Base-by-base conservation (phyloP, 1,139 yeast species). In the Lodderomyces oxycetoniae region DNA sequence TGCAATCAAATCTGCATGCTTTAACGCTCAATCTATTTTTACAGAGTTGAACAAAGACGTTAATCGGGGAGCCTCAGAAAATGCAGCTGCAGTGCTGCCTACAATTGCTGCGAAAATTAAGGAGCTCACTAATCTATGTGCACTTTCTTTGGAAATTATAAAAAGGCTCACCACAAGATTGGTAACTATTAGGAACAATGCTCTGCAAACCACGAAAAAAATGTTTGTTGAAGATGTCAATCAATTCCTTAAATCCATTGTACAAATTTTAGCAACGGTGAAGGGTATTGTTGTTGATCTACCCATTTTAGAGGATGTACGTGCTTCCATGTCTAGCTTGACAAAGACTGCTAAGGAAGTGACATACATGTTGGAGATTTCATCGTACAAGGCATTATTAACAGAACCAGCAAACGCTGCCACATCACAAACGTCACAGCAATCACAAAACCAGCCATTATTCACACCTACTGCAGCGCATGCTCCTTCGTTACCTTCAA, bases 341-440 rank as follows among this genome's bases (percentile, higher is more conserved):
- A 88, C 96, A 0, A 79, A 87, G 43, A 83, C 89, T 4, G 86
- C 96, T 2, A 89, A 89, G 50, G 97, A 89, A 48, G 85, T 89
- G 9, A 88, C 96, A 0, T 78, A 85, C 10, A 67, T 85, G 46
- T 60, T 88, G 31, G 96, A 88, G 50, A 62, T 63, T 4, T 65
- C 72, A 0, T 61, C 71, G 1, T 67, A 66, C 41, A 64, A 62
- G 40, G 43, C 64, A 4, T 60, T 67, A 51, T 48, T 67, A 1
- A 46, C 48, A 23, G 61, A 55, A 4, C 33, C 36, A 7, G 21
- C 52, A 8, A 31, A 35, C 5, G 23, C 22, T 21, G 37, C 16
- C 29, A 43, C 22, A 26, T 27, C 21, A 10, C 32, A 30, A 17
- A 14, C n/a, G 20, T 42, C 31, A 15, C 38, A 24, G n/a, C 9